Conservation (phyloP, 163 green algal species). For the Chloromonas sp. region DNA sequence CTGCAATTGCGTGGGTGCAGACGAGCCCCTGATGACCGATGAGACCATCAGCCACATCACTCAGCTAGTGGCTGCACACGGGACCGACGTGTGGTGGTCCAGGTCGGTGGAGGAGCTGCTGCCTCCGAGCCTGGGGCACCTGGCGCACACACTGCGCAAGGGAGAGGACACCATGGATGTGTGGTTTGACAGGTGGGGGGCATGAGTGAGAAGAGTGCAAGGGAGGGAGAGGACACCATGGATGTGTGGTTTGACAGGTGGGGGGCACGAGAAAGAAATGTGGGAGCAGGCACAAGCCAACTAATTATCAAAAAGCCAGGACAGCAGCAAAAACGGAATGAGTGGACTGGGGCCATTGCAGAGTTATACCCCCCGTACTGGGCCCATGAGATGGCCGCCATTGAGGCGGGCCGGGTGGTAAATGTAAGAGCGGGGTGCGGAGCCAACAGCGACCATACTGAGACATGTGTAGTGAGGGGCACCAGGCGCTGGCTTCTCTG, state of each 20-base stretch:
- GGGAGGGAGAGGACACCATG: constrained; percentile 94
- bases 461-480: no score
- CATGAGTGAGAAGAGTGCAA: neutral
- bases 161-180: constrained; percentile 99
- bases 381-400: no score
- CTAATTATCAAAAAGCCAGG: no score
- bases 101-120: constrained; percentile 72
- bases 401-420: no score
- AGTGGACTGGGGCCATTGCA: no score
- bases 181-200: constrained; percentile 87
- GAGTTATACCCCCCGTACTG: no score
- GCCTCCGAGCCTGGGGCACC: constrained; percentile 43
- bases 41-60: constrained; percentile 83
- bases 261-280: neutral
- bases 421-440: no score
- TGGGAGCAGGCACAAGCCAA: no score
- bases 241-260: constrained; percentile 97
- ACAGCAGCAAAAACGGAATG: no score
- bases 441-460: no score
- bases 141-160: constrained; percentile 43
- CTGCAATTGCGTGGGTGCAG: constrained; percentile 23
- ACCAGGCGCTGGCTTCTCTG: no score
- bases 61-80: constrained; percentile 43
- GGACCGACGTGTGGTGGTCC: constrained; percentile 81
- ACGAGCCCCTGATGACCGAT: constrained; percentile 84